Evolutionary conservation across 306 rosid species (phyloP), one percentile per base, ranked within the genome.

Genomic region (Corylus heterophylla): DNA sequence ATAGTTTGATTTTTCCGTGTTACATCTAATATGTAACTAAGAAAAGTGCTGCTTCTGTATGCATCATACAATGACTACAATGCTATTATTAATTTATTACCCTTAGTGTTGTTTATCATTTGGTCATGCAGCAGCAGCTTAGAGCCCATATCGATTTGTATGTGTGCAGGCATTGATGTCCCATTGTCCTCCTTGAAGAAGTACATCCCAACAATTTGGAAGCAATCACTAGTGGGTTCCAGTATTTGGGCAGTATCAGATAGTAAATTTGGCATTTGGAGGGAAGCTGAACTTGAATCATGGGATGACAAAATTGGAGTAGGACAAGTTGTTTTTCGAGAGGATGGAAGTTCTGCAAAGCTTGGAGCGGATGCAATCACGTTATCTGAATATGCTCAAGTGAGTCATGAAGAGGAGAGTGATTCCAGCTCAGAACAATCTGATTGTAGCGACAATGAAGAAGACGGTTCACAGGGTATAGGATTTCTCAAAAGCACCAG

Each of bases 211-310:
- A 85, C 96, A 72, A 71, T 83, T 56, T 92, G 98, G 98, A 86
- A 83, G 27, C 85, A 87, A 47, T 91, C 97, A 74, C 83, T 86
- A 25, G 94, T 79, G 29, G 98, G 98, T 44, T 95, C 97, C 75
- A 84, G 82, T 78, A 78, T 95, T 76, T 92, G 89, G 98, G 98
- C 98, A 14, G 71, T 82, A 80, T 81, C 98, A 31, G 89, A 90
- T 82, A 54, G 81, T 76, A 83, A 82, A 54, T 78, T 81, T 63
- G 92, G 92, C 70, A 82, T 91, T 69, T 95, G 98, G 98, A 92
- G 88, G 81, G 95, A 86, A 85, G 98, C 98, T 29, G 98, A 91
- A 78, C 98, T 95, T 35, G 94, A 89, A 80, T 91, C 95, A 12
- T 95, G 97, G 98, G 96, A 95, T 12, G 92, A 88, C 78, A 58